Base-by-base conservation (phyloP, 805 yeast genomes). In the Hanseniaspora meyeri region DNA sequence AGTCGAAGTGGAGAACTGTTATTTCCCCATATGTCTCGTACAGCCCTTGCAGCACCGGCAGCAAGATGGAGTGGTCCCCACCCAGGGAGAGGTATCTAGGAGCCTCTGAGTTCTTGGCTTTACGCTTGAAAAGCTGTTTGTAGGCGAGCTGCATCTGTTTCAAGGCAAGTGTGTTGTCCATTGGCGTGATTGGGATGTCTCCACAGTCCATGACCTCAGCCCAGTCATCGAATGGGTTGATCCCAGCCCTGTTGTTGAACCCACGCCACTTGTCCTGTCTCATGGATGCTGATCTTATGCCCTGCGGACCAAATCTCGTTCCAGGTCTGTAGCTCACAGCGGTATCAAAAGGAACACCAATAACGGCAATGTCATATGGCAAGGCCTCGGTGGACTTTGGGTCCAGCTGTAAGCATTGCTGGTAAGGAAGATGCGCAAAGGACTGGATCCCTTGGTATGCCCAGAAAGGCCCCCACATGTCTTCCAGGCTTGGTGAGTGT, bases 271-370 rank as follows among this genome's bases (percentile, higher is more conserved):
- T 66, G 6, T 80, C 79, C 64, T 86, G 95, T 61, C 95, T 75
- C 63, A 80, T 85, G 2, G 86, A 80, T 3, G 86, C 87, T 1
- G 75, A 70, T 60, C 90, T 70, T 51, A 83, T 81, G 11, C 85
- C 84, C 51, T 81, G 69, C 2, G 91, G 95, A 2, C 95, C 95
- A 67, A 86, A 86, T 55, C 95, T 70, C 2, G 95, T 89, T 7
- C 95, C 95, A 0, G 89, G 77, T 52, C 95, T 74, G 67, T 81
- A 86, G 0, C 88, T 76, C 0, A 81, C 82, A 0, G 91, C 91
- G 5, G 93, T 85, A 64, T 86, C 95, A 62, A 86, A 87, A 0
- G 95, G 95, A 3, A 84, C 83, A 5, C 95, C 95, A 57, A 86
- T 74, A 16, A 87, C 60, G 0, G 82, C 95, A 49, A 87, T 76